Percentiles rank a stretch among this genome's conserved stretches.
phyloP scores from a whole-genome alignment of 108 stramenopile species.

The Chaetoceros muelleri region DNA sequence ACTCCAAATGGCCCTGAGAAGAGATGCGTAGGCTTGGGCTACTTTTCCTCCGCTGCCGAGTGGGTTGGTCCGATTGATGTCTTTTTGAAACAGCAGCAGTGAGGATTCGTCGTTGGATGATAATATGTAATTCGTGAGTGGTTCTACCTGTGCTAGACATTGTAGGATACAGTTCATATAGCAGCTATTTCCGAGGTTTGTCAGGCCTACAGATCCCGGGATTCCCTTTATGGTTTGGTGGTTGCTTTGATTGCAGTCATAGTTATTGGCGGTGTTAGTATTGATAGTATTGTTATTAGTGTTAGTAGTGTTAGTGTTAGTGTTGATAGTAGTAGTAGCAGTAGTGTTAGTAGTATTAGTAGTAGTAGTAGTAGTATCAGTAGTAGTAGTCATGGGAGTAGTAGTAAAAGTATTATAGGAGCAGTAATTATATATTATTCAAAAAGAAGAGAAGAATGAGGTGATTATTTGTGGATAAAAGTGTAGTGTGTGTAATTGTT shows the following conservation, averaged over 20 bases:
- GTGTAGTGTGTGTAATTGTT: no score
- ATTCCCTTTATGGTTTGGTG: neutral
- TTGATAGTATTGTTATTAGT: neutral
- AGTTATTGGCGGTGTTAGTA: neutral
- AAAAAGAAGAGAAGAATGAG: no score
- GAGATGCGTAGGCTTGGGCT: slow-evolving; percentile 70
- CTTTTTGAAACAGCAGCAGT: slow-evolving; percentile 6
- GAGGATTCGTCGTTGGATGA: slow-evolving; percentile 44
- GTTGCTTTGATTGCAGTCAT: neutral
- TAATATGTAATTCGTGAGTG: slow-evolving; percentile 84
- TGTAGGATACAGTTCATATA: slow-evolving; percentile 92
- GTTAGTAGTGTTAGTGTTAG: neutral
- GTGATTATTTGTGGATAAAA: no score
- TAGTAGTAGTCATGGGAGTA: neutral
- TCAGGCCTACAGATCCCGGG: slow-evolving; percentile 86
- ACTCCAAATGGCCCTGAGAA: slow-evolving; percentile 74
- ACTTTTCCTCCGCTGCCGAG: slow-evolving; percentile 81
- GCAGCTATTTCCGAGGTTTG: slow-evolving; percentile 97
- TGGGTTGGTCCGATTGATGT: slow-evolving; percentile 69
- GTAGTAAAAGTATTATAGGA: no score
- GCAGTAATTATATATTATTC: no score
- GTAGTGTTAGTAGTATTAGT: no score
- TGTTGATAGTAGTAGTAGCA: neutral
- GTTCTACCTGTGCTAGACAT: slow-evolving; percentile 76
- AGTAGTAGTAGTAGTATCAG: no score